Conservation (phyloP, 139 green algal genomes). For the Parachlorella kessleri region DNA sequence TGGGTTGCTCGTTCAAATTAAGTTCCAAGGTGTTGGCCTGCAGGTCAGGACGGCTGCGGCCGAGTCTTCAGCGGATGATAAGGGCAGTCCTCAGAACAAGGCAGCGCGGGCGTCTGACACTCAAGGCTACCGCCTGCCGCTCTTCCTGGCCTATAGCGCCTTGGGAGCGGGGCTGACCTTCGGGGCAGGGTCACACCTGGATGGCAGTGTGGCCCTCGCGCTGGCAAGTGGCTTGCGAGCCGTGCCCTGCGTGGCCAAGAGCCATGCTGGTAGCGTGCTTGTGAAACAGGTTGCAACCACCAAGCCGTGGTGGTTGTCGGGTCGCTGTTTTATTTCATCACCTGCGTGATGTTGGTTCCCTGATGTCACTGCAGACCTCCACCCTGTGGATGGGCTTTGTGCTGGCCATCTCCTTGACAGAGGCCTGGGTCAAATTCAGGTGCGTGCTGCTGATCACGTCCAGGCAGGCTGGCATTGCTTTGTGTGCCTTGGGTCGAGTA, state of each 20-base stretch:
- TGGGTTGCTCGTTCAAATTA: too few species aligned
- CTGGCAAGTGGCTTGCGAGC: neutral
- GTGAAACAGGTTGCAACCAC: too few species aligned
- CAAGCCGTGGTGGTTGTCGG: too few species aligned
- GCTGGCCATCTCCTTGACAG: conserved; percentile 14
- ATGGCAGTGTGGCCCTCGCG: neutral
- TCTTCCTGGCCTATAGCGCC: neutral
- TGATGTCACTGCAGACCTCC: neutral
- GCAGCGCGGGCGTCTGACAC: too few species aligned
- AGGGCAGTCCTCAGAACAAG: too few species aligned
- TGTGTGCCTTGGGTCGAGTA: too few species aligned
- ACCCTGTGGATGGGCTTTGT: conserved; percentile 15
- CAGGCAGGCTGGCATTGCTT: neutral
- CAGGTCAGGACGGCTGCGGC: too few species aligned
- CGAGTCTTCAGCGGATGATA: too few species aligned
- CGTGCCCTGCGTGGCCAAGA: neutral
- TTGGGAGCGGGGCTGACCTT: neutral
- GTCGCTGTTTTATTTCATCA: neutral
- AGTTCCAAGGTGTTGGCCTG: too few species aligned
- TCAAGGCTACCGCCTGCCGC: neutral
- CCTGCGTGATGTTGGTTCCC: neutral
- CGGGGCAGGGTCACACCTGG: neutral
- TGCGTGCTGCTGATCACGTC: neutral
- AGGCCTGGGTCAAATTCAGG: conserved; percentile 27
- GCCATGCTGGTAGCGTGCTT: neutral